Evolutionary conservation across 2,329 filamentous ascomycete species (phyloP).

Genomic region (Stachybotrys chlorohalonatus): DNA sequence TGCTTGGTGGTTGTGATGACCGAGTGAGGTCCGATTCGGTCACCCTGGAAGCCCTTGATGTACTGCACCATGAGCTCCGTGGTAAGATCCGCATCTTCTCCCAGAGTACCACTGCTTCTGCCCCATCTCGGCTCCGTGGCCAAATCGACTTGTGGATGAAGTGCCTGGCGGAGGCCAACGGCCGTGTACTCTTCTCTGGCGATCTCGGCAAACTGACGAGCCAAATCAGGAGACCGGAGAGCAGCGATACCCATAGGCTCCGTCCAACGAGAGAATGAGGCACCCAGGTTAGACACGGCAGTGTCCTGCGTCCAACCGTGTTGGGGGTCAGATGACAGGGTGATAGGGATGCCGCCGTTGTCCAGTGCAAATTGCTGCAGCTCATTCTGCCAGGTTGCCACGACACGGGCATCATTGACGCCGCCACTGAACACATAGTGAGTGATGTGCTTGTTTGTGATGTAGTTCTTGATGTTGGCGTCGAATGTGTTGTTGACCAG

Average conservation of each 20-base stretch:
- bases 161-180: constrained; percentile 29
- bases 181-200: constrained; percentile 33
- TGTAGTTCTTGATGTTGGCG: constrained; percentile 6
- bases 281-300: constrained; percentile 30
- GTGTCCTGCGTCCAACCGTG: constrained; percentile 32
- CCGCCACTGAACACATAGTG: constrained; percentile 37
- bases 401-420: constrained; percentile 23
- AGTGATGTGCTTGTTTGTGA: constrained; percentile 14
- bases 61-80: constrained; percentile 27
- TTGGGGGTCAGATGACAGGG: constrained; percentile 35
- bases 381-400: constrained; percentile 28
- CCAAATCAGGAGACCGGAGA: constrained; percentile 29
- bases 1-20: constrained; percentile 41
- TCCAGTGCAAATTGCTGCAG: constrained; percentile 30
- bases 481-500: constrained; percentile 14
- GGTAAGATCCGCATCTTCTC: constrained; percentile 33
- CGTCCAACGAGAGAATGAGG: constrained; percentile 40
- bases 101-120: constrained; percentile 32
- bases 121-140: constrained; percentile 41
- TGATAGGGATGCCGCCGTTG: constrained; percentile 37
- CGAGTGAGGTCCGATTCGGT: constrained; percentile 26
- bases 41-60: constrained; percentile 35
- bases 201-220: constrained; percentile 34
- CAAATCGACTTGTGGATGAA: constrained; percentile 41
- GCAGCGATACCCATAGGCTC: constrained; percentile 39